Evolutionary conservation across 768 basidiomycete genomes (phyloP).

Genomic region (Gymnopilus dilepis): DNA sequence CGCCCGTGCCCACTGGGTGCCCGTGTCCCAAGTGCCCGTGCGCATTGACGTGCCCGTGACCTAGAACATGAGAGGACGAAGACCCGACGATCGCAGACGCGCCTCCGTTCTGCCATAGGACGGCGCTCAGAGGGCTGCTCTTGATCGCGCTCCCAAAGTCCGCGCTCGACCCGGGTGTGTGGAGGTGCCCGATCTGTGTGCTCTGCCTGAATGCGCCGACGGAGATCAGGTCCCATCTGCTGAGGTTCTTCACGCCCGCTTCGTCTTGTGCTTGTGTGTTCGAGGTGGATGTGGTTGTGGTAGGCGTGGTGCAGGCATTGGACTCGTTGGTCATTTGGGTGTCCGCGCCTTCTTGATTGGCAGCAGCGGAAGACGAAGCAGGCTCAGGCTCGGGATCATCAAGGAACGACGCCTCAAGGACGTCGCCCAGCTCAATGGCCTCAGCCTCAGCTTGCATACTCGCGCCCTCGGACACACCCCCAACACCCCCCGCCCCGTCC

Average conservation of each 20-base stretch:
- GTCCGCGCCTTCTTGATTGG: background rate
- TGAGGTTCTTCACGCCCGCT: slow-evolving; percentile 52
- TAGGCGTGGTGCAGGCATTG: background rate
- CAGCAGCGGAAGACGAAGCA: background rate
- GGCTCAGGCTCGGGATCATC: slow-evolving; percentile 37
- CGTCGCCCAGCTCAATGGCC: slow-evolving; percentile 73
- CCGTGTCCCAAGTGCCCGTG: too few relatives aligned
- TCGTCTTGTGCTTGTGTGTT: slow-evolving; percentile 26
- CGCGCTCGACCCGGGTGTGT: slow-evolving; percentile 35
- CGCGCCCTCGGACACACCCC: slow-evolving; percentile 3
- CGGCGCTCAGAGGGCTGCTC: slow-evolving; percentile 58
- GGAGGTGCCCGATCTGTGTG: slow-evolving; percentile 35
- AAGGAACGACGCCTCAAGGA: slow-evolving; percentile 75
- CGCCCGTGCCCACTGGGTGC: background rate
- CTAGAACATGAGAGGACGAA: background rate
- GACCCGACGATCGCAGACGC: background rate
- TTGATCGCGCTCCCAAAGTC: slow-evolving; percentile 57
- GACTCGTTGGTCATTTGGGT: background rate
- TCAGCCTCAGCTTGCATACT: slow-evolving; percentile 47
- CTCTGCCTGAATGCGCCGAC: slow-evolving; percentile 76
- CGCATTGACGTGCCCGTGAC: too few relatives aligned
- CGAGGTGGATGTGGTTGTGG: background rate
- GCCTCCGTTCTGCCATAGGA: slow-evolving; percentile 52
- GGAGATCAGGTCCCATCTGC: slow-evolving; percentile 77
- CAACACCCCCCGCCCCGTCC: background rate